Percentiles rank a stretch among this genome's conserved stretches.
These are phyloP conservation scores for Colletotrichum lentis DNA, from an alignment of 2,329 filamentous ascomycete species.

Conservation along the genomic window DNA sequence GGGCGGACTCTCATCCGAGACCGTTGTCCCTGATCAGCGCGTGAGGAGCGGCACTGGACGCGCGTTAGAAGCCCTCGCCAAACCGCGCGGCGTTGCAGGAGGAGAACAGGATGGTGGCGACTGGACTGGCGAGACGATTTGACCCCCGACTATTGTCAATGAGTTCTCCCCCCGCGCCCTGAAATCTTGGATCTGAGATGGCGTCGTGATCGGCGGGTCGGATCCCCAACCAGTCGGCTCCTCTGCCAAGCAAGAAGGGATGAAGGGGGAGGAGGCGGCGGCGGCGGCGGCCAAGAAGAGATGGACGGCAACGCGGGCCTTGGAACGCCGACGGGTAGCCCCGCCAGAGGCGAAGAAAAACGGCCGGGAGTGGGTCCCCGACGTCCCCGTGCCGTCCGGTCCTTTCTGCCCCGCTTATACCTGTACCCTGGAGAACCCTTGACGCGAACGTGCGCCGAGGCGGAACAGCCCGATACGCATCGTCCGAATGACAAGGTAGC, in stretches of 20 bases:
- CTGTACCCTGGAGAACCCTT: not conserved
- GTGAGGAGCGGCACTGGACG: slow-evolving; percentile 1
- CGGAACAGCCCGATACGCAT: slow-evolving; percentile 27
- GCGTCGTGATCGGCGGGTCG: slow-evolving; percentile 20
- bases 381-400: not conserved
- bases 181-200: not conserved
- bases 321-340: too few species aligned
- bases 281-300: not conserved
- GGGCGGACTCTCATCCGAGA: not conserved
- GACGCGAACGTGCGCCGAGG: not conserved
- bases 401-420: not conserved
- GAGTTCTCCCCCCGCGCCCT: not conserved
- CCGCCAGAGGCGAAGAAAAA: not conserved
- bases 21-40: slow-evolving; percentile 20
- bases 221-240: slow-evolving; percentile 8
- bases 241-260: slow-evolving; percentile 22
- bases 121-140: not conserved
- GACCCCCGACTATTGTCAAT: not conserved
- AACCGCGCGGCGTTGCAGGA: slow-evolving; percentile 19
- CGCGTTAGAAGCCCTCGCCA: slow-evolving; percentile 17
- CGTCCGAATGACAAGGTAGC: slow-evolving; percentile 14
- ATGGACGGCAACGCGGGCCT: too few species aligned
- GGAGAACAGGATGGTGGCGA: slow-evolving; percentile 4
- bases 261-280: not conserved
- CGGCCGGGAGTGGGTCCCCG: slow-evolving; percentile 17